These are phyloP conservation scores for Talaromyces atroroseus DNA, from an alignment of 2,329 filamentous ascomycete genomes.

Conservation along the genomic window DNA sequence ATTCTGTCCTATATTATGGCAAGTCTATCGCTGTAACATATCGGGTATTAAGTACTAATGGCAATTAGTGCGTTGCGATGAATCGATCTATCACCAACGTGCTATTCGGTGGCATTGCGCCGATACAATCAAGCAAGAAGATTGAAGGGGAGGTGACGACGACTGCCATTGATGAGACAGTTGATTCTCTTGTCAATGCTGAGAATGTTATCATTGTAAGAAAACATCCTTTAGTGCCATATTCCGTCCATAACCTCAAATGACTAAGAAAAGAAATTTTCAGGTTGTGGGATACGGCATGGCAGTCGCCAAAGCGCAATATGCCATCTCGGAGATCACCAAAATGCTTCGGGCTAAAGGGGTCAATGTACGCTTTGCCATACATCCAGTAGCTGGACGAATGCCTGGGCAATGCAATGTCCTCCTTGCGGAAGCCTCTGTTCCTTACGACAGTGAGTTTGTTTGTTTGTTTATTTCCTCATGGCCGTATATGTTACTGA, in stretches of 20 bases:
- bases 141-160: slow-evolving; percentile 75
- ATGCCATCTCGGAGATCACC: slow-evolving; percentile 80
- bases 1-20: slow-evolving; percentile 78
- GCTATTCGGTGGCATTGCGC: slow-evolving; percentile 73
- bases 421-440: slow-evolving; percentile 76
- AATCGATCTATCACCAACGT: slow-evolving; percentile 86
- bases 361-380: slow-evolving; percentile 79
- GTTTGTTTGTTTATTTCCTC: not conserved
- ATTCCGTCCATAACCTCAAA: not conserved
- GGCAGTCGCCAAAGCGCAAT: slow-evolving; percentile 91
- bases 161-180: slow-evolving; percentile 73
- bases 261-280: not conserved
- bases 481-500: not conserved
- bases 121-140: slow-evolving; percentile 60
- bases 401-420: slow-evolving; percentile 96
- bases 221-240: not conserved
- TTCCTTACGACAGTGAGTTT: slow-evolving; percentile 71
- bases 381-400: slow-evolving; percentile 81
- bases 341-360: slow-evolving; percentile 66
- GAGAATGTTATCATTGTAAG: slow-evolving; percentile 75
- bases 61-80: slow-evolving; percentile 69
- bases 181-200: slow-evolving; percentile 67
- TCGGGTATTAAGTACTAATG: not conserved
- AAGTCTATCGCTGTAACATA: not conserved
- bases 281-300: slow-evolving; percentile 80